Base-by-base conservation (phyloP, 306 rosid species). In the Elaeagnus macrophylla region DNA sequence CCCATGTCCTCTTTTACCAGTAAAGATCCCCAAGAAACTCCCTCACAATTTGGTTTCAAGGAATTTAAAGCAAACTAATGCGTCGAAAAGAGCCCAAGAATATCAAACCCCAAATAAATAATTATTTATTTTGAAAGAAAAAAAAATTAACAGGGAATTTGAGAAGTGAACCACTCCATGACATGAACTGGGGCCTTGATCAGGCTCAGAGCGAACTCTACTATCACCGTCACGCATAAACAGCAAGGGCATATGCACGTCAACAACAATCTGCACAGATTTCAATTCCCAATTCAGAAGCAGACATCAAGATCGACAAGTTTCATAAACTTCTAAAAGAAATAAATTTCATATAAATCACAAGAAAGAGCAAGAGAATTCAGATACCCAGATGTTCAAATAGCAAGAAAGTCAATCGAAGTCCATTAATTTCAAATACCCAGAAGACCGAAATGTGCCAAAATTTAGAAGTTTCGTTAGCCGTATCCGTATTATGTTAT, bases 221-320 rank as follows among this genome's bases (percentile, higher is more conserved):
- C 97, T n/a, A 88, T 56, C n/a, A 85, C 57, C 17, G 95, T 85
- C 65, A 84, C 14, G 67, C 97, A 88, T 61, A 88, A 76, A 37
- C 86, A 88, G 74, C 95, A 88, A 5, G 97, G 97, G 48, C 97
- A 88, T 53, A 88, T 84, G 67, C 95, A 88, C 19, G 86, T 80
- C 60, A 84, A 47, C 72, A 75, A 45, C 75, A 85, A 82, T 56
- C 95, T 83, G 80, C 62, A 7, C 39, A 39, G 51, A 42, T 35
- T 62, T 40, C 56, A 11, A 56, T 62, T 35, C 59, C 42, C 64
- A 43, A 14, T 9, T 64, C 54, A 59, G 25, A 52, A 8, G 15
- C 25, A 25, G 35, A 19, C 13, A 48, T 55, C 64, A 20, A 51
- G 57, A 37, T 7, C 38, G 11, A 57, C 36, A 61, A 45, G 47